Evolutionary conservation across 75 land plant species (phyloP), one percentile per base, ranked within the genome.

Genomic region (Isoetes taiwanensis): DNA sequence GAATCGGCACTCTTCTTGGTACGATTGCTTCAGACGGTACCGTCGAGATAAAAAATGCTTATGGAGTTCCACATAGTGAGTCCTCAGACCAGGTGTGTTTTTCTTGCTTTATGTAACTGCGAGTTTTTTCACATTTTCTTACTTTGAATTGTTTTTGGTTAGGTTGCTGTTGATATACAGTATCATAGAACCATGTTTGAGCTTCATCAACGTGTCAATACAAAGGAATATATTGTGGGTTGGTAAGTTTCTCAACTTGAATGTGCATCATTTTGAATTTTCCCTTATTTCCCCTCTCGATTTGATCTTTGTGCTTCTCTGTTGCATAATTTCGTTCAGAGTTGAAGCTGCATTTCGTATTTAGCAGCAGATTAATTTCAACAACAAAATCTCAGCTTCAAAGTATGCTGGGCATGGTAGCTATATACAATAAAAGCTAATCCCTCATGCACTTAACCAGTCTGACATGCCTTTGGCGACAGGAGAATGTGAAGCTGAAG

Each of bases 151-250:
- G 3, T 3, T 43, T 4, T 12, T 43, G 43, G 21, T 5, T 81
- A 89, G 99, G 99, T 94, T 66, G 90, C 90, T n/a, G 70, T 94
- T 76, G 99, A 94, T 69, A 85, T 94, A 34, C 96, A 94, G 34
- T 94, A 94, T 54, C 99, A 94, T 70, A 82, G 82, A 29, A 81
- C 76, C 41, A 84, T 94, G 99, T 79, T 76, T 50, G 57, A 64
- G 19, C 76, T 84, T 14, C 90, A 94, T 67, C 96, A 84, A 69
- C 86, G 93, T 26, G 99, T 94, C 59, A 94, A 89, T 61, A 78
- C 99, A 1, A 84, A 89, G 56, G 96, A 94, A 84, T 83, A 84
- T 26, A 85, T 94, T 43, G 79, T 94, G 65, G 99, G 99, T 65
- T 94, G 99, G 99, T 94, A 75, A 63, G 31, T 34, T 14, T 3